These are phyloP conservation scores for Tympanopsis confertula DNA, from an alignment of 2,329 filamentous ascomycete species.

Conservation along the genomic window DNA sequence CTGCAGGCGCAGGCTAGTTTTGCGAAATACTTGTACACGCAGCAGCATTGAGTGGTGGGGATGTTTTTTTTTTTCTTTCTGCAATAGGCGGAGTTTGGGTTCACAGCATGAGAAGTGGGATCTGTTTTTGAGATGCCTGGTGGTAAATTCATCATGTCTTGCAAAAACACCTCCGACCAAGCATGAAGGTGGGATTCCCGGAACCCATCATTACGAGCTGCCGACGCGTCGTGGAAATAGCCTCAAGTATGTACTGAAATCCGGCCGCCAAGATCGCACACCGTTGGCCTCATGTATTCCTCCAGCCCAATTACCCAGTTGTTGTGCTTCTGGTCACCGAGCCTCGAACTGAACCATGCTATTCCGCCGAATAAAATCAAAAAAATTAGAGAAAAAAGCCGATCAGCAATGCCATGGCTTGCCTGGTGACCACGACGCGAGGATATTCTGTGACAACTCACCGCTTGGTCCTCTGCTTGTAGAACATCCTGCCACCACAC, in stretches of 20 bases:
- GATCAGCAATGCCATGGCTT: slow-evolving; percentile 4
- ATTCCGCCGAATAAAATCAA: slow-evolving; percentile 6
- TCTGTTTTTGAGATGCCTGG: too few relatives aligned
- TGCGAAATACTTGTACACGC: slow-evolving; percentile 42
- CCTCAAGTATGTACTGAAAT: too few relatives aligned
- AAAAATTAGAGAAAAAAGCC: slow-evolving; percentile 1
- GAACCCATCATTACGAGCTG: too few relatives aligned
- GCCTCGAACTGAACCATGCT: slow-evolving; percentile 99
- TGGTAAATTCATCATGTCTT: too few relatives aligned
- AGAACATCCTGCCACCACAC: slow-evolving; percentile 88
- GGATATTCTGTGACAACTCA: slow-evolving; percentile 30
- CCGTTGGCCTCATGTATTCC: too few relatives aligned
- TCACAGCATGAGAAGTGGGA: too few relatives aligned
- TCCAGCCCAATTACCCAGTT: slow-evolving; percentile 5
- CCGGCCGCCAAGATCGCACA: too few relatives aligned
- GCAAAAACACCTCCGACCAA: too few relatives aligned
- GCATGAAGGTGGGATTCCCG: too few relatives aligned
- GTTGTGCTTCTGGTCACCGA: slow-evolving; percentile 37
- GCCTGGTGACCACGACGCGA: slow-evolving; percentile 3
- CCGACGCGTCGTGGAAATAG: too few relatives aligned
- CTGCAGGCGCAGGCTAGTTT: slow-evolving; percentile 46
- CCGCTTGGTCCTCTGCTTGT: slow-evolving; percentile 97
- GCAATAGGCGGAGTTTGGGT: slow-evolving; percentile 10
- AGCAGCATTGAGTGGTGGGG: slow-evolving; percentile 18
- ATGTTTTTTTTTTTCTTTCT: slow-evolving; percentile 12